A percentile compares a stretch with the other conserved stretches of the same genome.
Evolutionary conservation across 192 early-diverging fungal species (phyloP).

Genomic region (Dispira simplex): DNA sequence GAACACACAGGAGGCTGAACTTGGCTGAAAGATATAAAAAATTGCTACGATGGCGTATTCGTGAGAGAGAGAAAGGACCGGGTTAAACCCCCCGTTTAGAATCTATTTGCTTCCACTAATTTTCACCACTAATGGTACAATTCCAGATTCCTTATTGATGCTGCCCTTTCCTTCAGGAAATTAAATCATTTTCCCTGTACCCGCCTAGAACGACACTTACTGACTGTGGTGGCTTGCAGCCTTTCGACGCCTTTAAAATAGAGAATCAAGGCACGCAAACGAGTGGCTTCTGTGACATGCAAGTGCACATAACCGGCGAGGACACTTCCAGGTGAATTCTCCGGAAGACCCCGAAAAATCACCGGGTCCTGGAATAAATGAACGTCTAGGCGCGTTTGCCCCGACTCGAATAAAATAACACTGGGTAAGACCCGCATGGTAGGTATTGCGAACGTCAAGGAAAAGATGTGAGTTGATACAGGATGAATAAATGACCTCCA

Average conservation of each 20-base stretch:
- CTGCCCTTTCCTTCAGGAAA: too few species aligned
- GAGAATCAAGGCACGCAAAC: neutral
- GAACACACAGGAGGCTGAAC: too few species aligned
- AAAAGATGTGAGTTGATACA: neutral
- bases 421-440: neutral
- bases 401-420: neutral
- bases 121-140: neutral
- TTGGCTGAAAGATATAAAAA: too few species aligned
- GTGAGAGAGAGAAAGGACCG: neutral
- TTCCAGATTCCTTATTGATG: neutral
- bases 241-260: slow-evolving; percentile 7
- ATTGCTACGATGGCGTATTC: neutral
- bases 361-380: slow-evolving; percentile 2
- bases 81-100: neutral
- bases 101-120: neutral
- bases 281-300: neutral
- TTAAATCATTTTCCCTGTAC: neutral
- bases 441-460: neutral
- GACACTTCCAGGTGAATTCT: neutral
- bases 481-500: neutral
- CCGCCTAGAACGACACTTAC: neutral
- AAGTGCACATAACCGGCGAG: slow-evolving; percentile 5
- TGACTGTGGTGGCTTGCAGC: neutral
- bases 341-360: neutral
- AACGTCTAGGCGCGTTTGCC: neutral